Evolutionary conservation across 805 yeast species (phyloP).

Genomic region (Ogataea polymorpha): DNA sequence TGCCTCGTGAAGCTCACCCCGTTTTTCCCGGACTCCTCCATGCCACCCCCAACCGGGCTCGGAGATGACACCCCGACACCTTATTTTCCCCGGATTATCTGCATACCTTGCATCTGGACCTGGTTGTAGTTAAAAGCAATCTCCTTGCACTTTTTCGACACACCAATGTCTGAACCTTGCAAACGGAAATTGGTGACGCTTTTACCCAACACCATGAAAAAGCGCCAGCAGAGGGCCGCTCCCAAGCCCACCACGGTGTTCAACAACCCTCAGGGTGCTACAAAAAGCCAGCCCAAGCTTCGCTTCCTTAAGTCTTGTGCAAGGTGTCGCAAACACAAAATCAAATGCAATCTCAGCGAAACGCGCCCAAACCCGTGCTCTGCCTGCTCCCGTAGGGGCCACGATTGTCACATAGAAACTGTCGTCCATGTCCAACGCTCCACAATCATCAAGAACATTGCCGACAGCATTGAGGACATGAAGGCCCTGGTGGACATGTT

Average conservation of each 20-base stretch:
- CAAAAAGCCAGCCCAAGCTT: constrained; percentile 33
- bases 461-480: constrained; percentile 32
- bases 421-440: constrained; percentile 52
- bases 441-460: constrained; percentile 35
- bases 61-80: constrained; percentile 12
- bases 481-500: constrained; percentile 29
- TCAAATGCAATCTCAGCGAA: constrained; percentile 55
- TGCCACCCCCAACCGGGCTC: constrained; percentile 9
- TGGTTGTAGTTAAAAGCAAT: constrained; percentile 3
- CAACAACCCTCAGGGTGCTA: constrained; percentile 20
- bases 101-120: constrained; percentile 3
- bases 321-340: constrained; percentile 64
- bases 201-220: constrained; percentile 23
- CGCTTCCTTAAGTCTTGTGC: constrained; percentile 55
- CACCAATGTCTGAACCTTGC: constrained; percentile 5
- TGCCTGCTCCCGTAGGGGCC: constrained; percentile 49
- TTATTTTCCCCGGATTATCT: constrained; percentile 9
- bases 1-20: neutral
- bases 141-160: neutral
- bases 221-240: constrained; percentile 8
- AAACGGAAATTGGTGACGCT: constrained; percentile 29
- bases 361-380: constrained; percentile 57
- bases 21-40: neutral
- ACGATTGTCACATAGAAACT: constrained; percentile 52
- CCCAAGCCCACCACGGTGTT: constrained; percentile 21